Conservation (phyloP, 176 grass and related monocot species). For the Phyllostachys edulis region DNA sequence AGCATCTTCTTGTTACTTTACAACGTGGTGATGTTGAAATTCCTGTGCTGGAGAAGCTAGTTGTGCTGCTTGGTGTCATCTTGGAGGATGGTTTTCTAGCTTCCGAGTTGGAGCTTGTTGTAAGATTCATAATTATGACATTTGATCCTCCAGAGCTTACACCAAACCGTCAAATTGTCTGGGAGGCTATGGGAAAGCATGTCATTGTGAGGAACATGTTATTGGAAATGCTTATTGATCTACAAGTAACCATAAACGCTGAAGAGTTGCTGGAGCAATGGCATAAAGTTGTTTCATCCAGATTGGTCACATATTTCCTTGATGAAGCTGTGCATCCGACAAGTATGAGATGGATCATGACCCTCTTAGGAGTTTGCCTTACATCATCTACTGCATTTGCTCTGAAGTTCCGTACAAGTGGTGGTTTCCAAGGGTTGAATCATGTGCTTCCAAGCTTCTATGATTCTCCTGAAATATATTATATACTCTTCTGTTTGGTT, state of each 20-base stretch:
- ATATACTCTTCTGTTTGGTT: slow-evolving; percentile 96
- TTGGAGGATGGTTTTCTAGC: slow-evolving; percentile 96
- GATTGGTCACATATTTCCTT: slow-evolving; percentile 89
- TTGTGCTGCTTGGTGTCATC: slow-evolving; percentile 97
- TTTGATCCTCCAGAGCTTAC: slow-evolving; percentile 89
- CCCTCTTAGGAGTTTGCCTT: slow-evolving; percentile 95
- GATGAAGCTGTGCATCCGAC: slow-evolving; percentile 98
- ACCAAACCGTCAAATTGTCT: slow-evolving; percentile 60
- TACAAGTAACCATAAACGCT: slow-evolving; percentile 83
- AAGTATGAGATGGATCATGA: slow-evolving; percentile 99
- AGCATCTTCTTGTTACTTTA: slow-evolving; percentile 95
- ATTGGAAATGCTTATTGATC: slow-evolving; percentile 97
- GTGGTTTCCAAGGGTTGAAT: slow-evolving; percentile 82
- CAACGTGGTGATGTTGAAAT: slow-evolving; percentile 98
- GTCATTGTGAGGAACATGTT: slow-evolving; percentile 98
- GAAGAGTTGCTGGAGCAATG: slow-evolving; percentile 97
- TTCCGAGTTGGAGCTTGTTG: slow-evolving; percentile 94
- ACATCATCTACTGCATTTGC: slow-evolving; percentile 82
- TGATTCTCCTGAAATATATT: slow-evolving; percentile 99
- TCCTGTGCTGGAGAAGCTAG: slow-evolving; percentile 91
- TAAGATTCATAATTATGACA: slow-evolving; percentile 99
- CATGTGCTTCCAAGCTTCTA: slow-evolving; percentile 88
- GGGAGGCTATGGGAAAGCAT: slow-evolving; percentile 95
- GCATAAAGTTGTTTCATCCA: slow-evolving; percentile 99
- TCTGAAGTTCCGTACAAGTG: slow-evolving; percentile 73